Base-by-base conservation (phyloP, 306 rosid genomes). In the Rubus idaeus region DNA sequence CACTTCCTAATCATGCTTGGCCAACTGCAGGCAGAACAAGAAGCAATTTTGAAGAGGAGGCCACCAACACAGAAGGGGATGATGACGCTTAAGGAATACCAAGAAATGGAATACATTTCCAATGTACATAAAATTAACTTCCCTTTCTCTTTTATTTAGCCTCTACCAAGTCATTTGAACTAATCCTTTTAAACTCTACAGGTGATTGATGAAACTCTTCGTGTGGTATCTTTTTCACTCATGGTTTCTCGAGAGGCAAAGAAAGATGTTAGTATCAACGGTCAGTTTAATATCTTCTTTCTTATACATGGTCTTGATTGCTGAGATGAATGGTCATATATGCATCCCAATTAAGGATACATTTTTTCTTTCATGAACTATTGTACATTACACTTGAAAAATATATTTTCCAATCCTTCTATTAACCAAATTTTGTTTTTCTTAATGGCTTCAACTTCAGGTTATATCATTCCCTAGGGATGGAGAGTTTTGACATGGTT, bases 401-500 rank as follows among this genome's bases (percentile, higher is more conserved):
- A 2, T 3, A 58, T 58, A 4, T 58, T 58, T 55, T 30, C 35
- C 35, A 30, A 30, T 30, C 35, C 35, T 30, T 30, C 35, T 30
- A 30, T 30, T 30, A 30, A 30, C 35, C 35, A 30, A 56, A 20
- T 56, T 56, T 45, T n/a, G n/a, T 47, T 39, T 30, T 30, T 18
- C 49, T 52, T 12, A 30, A 50, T 80, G 77, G 65, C 21, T 41
- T 84, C 12, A 12, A 18, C 67, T 81, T 50, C 82, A 94, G 98
- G 98, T 49, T 91, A 90, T 58, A 70, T 65, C 60, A 81, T 94
- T 80, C 98, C 98, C 37, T 87, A 89, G 80, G 97, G 96, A 20
- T 91, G 98, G 98, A 94, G 87, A 84, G 90, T 83, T 4, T 89
- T 94, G 41, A 89, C 85, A 1, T 94, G 98, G 98, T 94, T 94